Percentiles rank a stretch among this genome's conserved stretches.
phyloP scores from a whole-genome alignment of 2,329 filamentous ascomycete genomes.

The Cryphonectria japonica region DNA sequence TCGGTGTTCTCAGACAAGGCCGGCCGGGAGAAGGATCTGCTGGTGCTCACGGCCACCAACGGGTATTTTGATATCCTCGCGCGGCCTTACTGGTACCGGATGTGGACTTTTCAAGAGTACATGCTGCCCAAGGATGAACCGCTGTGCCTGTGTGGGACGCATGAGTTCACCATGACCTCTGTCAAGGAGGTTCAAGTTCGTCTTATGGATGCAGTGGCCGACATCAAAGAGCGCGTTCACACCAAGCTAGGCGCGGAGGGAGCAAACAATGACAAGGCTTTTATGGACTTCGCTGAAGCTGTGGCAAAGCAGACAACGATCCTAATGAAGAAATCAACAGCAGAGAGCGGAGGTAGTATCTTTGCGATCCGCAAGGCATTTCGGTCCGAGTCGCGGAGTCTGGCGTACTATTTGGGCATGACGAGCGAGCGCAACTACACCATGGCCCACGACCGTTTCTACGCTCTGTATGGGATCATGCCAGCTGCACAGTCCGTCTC shows the following conservation, averaged over 20 bases:
- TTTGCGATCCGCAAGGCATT: constrained; percentile 6
- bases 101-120: constrained; percentile 21
- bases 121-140: constrained; percentile 12
- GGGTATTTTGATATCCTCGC: constrained; percentile 10
- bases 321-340: neutral
- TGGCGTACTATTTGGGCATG: constrained; percentile 10
- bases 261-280: neutral
- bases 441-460: constrained; percentile 6
- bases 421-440: constrained; percentile 8
- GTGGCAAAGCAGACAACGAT: neutral
- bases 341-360: constrained; percentile 1
- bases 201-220: neutral
- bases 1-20: neutral
- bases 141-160: constrained; percentile 10
- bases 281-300: neutral
- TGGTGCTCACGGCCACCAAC: neutral
- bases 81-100: constrained; percentile 9
- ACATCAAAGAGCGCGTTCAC: constrained; percentile 3
- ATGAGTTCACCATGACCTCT: neutral
- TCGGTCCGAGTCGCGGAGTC: neutral
- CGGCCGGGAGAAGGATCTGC: constrained; percentile 1
- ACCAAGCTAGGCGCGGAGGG: neutral
- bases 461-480: constrained; percentile 15
- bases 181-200: neutral
- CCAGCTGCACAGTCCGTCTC: constrained; percentile 1